Evolutionary conservation across 495 filamentous ascomycete species (phyloP).

Genomic region (Geoglossum glabrum): DNA sequence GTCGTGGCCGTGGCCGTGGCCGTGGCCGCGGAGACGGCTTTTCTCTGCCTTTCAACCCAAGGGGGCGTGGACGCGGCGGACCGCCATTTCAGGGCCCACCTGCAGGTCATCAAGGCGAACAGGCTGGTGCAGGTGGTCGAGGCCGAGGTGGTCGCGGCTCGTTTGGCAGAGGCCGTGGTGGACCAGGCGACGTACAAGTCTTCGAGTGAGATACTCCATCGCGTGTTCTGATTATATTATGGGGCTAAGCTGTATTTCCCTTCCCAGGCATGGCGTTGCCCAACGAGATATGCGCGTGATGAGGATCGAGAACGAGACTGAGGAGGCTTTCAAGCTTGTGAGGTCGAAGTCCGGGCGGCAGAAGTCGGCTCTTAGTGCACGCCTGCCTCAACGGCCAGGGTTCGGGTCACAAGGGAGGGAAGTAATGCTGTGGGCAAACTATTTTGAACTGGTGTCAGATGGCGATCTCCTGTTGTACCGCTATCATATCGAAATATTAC

Average conservation of each 20-base stretch:
- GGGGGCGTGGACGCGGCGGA: neutral
- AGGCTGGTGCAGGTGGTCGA: neutral
- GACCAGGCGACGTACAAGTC: neutral
- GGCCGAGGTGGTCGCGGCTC: neutral
- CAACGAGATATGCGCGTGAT: neutral
- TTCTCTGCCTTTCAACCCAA: no score
- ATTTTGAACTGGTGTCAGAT: slow-evolving; percentile 18
- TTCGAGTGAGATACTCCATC: neutral
- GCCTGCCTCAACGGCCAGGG: slow-evolving; percentile 20
- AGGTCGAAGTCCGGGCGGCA: neutral
- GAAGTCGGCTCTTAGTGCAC: neutral
- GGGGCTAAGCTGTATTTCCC: neutral
- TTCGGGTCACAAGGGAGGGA: slow-evolving; percentile 23
- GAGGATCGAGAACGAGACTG: neutral
- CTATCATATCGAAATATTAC: slow-evolving; percentile 12
- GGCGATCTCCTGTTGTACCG: slow-evolving; percentile 8
- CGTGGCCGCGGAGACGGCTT: neutral
- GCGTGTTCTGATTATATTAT: neutral
- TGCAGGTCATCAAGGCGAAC: neutral
- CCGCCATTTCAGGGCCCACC: no score
- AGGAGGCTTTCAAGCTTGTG: no score
- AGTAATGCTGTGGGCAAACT: slow-evolving; percentile 26
- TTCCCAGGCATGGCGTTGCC: neutral
- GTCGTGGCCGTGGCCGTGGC: neutral
- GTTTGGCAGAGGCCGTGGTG: slow-evolving; percentile 1